Base-by-base conservation (phyloP, 208 protist species). In the Polymyxa betae region DNA sequence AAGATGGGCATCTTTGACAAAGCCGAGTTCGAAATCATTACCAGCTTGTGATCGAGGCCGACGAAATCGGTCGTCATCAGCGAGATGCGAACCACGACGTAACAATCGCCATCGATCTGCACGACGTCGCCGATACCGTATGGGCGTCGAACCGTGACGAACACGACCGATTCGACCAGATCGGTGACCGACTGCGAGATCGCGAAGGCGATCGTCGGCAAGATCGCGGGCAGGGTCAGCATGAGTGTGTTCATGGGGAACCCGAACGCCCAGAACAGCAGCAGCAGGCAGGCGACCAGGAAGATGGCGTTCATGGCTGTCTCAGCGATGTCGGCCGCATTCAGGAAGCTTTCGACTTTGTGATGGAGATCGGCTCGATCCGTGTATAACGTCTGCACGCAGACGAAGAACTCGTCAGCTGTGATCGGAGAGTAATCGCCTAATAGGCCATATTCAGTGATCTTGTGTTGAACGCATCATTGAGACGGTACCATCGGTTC, bases 31-130 rank as follows among this genome's bases (percentile, higher is more conserved):
- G 54, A 29, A 16, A 66, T 66, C 54, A 29, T 66, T 29, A 66
- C 29, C 54, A 66, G 54, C 54, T 66, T 66, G 54, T 66, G 16
- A 29, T 66, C 54, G 20, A 66, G 54, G 54, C 54, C 54, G 54
- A 66, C 54, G 54, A 66, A 66, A 16, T 66, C 54, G 54, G 54
- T 66, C 54, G 54, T 66, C 54, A 66, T 66, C 54, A 66, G 16
- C 20, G 20, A 29, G 54, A 66, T 66, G 54, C 54, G 54, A 29
- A 29, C 54, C 20, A 66, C 54, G 20, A 29, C 29, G 54, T 66
- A 66, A 16, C 29, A 16, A 29, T 29, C 54, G 54, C 54, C 54
- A 29, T 66, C 54, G 54, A 66, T 66, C 54, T 16, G 20, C 20
- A 66, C 54, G 54, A 16, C 20, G 54, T 66, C 54, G 54, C 54